Evolutionary conservation across 257 asterid species (phyloP).

Genomic region (Agastache rugosa): DNA sequence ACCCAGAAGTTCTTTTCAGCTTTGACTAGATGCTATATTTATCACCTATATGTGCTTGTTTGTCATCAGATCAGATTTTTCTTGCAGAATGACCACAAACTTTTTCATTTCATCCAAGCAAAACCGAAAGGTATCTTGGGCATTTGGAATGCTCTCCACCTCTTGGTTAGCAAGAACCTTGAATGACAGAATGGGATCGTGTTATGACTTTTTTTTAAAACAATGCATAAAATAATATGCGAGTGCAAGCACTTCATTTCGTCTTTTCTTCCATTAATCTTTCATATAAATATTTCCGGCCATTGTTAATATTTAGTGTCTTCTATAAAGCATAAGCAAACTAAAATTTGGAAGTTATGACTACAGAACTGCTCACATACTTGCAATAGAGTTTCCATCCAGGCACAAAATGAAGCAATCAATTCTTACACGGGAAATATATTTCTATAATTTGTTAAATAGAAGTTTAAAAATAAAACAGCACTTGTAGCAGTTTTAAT

Average conservation of each 20-base stretch:
- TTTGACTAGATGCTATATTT: background rate
- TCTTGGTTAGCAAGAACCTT: too few relatives aligned
- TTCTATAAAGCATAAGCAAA: background rate
- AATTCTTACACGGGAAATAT: background rate
- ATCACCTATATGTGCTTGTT: background rate
- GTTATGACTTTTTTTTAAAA: background rate
- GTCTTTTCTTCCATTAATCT: background rate
- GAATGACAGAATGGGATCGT: too few relatives aligned
- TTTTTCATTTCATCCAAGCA: background rate
- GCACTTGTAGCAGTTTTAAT: background rate
- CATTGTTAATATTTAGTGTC: background rate
- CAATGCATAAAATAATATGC: conserved; percentile 2
- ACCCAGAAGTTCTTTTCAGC: background rate
- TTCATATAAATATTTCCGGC: background rate
- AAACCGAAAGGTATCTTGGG: background rate
- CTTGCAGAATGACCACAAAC: background rate
- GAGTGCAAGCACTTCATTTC: conserved; percentile 3
- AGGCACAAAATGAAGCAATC: background rate
- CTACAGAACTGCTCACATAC: background rate
- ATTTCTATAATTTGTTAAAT: background rate
- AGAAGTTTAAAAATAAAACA: background rate
- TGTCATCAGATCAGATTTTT: background rate
- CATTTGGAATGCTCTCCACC: too few relatives aligned
- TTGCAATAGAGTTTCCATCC: background rate
- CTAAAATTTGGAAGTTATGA: background rate